Evolutionary conservation across 2,329 filamentous ascomycete species (phyloP), one percentile per base, ranked within the genome.

Genomic region (Exophiala bonariae): DNA sequence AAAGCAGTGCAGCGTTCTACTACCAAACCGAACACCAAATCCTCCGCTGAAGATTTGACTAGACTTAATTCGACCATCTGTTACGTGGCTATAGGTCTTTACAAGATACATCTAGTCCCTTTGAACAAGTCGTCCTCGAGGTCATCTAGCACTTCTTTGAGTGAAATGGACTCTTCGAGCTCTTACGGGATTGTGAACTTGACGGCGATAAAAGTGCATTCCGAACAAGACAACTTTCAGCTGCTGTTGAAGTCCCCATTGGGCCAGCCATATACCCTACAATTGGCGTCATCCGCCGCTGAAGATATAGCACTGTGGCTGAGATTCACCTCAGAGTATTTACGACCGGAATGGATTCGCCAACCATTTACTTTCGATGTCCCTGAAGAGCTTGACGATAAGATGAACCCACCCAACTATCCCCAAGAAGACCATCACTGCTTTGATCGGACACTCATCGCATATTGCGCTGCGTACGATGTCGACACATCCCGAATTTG

Each of bases 91-190:
- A 76, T 88, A 61, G 85, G 85, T 16, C 75, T 84, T 23, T 82
- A 87, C 68, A 85, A 84, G 61, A 68, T 87, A 26, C 84, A 87
- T 66, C 59, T 88, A 39, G 76, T 88, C 36, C 82, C 83, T n/a
- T 61, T 85, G 23, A 76, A 81, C 33, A 85, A 82, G 56, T 69
- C 75, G 16, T 72, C 71, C 23, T 75, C 74, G 56, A 73, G 78
- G 53, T 68, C 73, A 19, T 79, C 80, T 13, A 78, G 73, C 55
- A 76, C 76, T 19, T 80, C 78, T 10, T 61, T 82, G 40, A 68
- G 61, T 30, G 72, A 78, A 37, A 64, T 77, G 56, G 70, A 77
- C 31, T 63, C 71, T 50, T 70, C 77, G 50, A 72, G 70, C 6
- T 82, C 81, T 1, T 79, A 81, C 59, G 85, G 83, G 3, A 77